phyloP scores from a whole-genome alignment of 495 filamentous ascomycete species.

The Penicillium crystallinum region DNA sequence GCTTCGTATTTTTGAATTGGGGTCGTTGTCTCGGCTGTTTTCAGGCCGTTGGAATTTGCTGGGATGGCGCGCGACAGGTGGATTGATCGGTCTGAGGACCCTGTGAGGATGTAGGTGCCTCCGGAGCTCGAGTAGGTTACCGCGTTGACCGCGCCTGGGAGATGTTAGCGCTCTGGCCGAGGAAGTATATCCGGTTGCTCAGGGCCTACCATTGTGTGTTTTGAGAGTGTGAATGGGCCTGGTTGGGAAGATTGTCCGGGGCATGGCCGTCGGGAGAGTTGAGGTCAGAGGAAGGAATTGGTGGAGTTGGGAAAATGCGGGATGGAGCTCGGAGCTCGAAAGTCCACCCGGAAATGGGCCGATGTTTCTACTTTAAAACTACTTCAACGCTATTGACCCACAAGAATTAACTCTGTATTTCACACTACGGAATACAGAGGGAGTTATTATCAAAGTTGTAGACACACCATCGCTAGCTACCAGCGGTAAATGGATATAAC shows the following conservation, averaged over 20 bases:
- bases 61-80: constrained; percentile 69
- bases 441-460: constrained; percentile 48
- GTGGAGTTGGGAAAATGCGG: constrained; percentile 4
- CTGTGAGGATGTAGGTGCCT: constrained; percentile 64
- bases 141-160: constrained; percentile 36
- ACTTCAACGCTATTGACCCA: background rate
- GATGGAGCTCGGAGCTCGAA: constrained; percentile 6
- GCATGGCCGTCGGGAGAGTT: constrained; percentile 23
- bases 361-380: background rate
- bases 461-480: constrained; percentile 47
- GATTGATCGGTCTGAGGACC: constrained; percentile 77
- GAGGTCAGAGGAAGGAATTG: background rate
- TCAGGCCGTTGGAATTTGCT: constrained; percentile 29
- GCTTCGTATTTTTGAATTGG: constrained; percentile 83
- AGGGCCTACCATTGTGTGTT: constrained; percentile 41
- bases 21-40: constrained; percentile 33
- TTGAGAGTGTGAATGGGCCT: constrained; percentile 39
- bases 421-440: constrained; percentile 39
- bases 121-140: constrained; percentile 38
- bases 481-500: constrained; percentile 41
- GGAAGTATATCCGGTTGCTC: background rate
- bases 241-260: constrained; percentile 29
- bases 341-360: background rate
- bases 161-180: background rate
- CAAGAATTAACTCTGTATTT: constrained; percentile 27